These are phyloP conservation scores for Exophiala viscosa DNA, from an alignment of 2,329 filamentous ascomycete genomes.

Conservation along the genomic window DNA sequence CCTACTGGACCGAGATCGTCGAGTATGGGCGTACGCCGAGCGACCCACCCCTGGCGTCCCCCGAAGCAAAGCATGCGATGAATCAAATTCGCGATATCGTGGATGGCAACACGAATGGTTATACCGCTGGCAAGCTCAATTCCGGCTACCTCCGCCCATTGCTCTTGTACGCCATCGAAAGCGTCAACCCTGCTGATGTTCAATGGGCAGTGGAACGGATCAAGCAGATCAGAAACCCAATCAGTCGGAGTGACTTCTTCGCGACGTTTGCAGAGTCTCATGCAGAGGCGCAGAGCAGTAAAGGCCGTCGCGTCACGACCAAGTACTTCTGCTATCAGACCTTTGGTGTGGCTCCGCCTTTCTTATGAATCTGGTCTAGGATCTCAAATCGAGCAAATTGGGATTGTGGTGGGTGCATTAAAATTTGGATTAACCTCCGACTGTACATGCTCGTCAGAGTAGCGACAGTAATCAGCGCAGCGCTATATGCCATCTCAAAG, in stretches of 20 bases:
- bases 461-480: conserved; percentile 8
- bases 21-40: conserved; percentile 3
- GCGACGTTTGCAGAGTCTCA: conserved; percentile 7
- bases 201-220: conserved; percentile 3
- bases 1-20: conserved; percentile 8
- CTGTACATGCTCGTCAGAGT: conserved; percentile 6
- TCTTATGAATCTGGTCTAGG: too few relatives aligned
- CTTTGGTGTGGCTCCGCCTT: too few relatives aligned
- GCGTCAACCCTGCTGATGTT: not conserved
- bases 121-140: not conserved
- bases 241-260: conserved; percentile 10
- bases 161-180: conserved; percentile 14
- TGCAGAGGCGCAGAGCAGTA: conserved; percentile 7
- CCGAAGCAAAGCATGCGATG: not conserved
- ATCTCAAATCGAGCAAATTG: not conserved
- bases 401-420: not conserved
- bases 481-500: not conserved
- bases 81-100: not conserved
- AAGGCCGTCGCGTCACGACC: conserved; percentile 9
- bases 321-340: conserved; percentile 6
- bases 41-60: conserved; percentile 6
- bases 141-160: conserved; percentile 7
- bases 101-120: not conserved
- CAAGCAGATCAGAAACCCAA: conserved; percentile 6
- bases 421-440: conserved; percentile 11